Evolutionary conservation across 495 filamentous ascomycete species (phyloP).

Genomic region (Neurospora sublineolata): DNA sequence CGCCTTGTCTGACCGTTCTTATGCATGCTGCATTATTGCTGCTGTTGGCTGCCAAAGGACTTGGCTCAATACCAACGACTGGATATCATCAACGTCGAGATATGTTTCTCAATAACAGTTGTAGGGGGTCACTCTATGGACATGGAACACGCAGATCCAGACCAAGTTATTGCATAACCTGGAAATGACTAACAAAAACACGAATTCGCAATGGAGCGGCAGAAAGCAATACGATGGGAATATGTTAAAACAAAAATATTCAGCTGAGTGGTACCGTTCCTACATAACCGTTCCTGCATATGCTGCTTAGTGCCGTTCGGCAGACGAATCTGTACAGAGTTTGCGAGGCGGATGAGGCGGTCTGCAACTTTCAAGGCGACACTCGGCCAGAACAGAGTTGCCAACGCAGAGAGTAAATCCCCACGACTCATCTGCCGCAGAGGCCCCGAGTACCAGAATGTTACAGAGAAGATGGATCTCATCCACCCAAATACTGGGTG

Average conservation of each 20-base stretch:
- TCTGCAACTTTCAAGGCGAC: background rate
- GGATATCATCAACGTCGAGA: background rate
- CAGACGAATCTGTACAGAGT: background rate
- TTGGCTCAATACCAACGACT: background rate
- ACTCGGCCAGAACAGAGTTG: background rate
- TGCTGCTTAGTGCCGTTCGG: background rate
- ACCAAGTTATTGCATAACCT: background rate
- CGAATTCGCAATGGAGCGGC: background rate
- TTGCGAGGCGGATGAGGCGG: background rate
- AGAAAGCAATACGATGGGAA: background rate
- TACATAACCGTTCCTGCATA: background rate
- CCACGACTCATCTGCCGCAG: background rate
- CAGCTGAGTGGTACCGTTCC: background rate
- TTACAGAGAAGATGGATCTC: background rate
- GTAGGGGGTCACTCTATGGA: background rate
- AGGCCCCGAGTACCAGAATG: background rate
- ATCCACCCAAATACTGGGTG: background rate
- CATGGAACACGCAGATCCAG: background rate
- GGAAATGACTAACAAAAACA: background rate
- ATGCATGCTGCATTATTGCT: background rate
- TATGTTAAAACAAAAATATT: background rate
- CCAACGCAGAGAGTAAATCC: background rate
- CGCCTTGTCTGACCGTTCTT: background rate
- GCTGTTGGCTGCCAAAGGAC: background rate
- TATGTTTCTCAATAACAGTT: background rate